These are phyloP conservation scores for Trametopsis cervina DNA, from an alignment of 768 basidiomycete species.

Conservation along the genomic window DNA sequence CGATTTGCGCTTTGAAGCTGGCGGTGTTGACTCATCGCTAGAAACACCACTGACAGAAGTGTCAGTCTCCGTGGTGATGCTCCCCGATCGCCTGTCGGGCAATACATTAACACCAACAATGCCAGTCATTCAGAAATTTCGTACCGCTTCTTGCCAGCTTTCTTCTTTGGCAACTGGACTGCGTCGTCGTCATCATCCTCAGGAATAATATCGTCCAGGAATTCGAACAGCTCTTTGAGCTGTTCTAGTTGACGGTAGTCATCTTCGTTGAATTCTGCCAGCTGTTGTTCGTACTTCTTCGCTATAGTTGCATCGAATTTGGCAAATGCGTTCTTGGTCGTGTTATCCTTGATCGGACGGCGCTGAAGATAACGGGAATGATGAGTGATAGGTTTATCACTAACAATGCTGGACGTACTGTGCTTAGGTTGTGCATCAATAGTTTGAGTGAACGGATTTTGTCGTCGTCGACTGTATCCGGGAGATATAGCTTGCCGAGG, in stretches of 20 bases:
- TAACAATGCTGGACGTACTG: conserved; percentile 33
- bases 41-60: conserved; percentile 27
- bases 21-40: conserved; percentile 13
- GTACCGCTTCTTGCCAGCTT: conserved; percentile 43
- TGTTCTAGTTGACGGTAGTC: conserved; percentile 60
- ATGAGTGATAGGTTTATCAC: not conserved
- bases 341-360: conserved; percentile 50
- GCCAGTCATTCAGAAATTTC: conserved; percentile 17
- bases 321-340: conserved; percentile 59
- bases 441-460: conserved; percentile 58
- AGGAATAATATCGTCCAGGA: conserved; percentile 66
- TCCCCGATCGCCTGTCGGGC: conserved; percentile 52
- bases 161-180: conserved; percentile 32
- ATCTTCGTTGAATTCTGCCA: conserved; percentile 66
- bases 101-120: not conserved
- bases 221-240: conserved; percentile 58
- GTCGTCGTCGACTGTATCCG: conserved; percentile 63
- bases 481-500: conserved; percentile 51
- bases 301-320: conserved; percentile 60
- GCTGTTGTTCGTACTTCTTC: conserved; percentile 67
- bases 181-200: conserved; percentile 52
- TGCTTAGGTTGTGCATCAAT: conserved; percentile 50
- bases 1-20: conserved; percentile 9
- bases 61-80: conserved; percentile 40
- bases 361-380: conserved; percentile 32